Percentiles rank a stretch among this genome's conserved stretches.
phyloP scores from a whole-genome alignment of 257 asterid genomes.

The Fraxinus cuspidata region DNA sequence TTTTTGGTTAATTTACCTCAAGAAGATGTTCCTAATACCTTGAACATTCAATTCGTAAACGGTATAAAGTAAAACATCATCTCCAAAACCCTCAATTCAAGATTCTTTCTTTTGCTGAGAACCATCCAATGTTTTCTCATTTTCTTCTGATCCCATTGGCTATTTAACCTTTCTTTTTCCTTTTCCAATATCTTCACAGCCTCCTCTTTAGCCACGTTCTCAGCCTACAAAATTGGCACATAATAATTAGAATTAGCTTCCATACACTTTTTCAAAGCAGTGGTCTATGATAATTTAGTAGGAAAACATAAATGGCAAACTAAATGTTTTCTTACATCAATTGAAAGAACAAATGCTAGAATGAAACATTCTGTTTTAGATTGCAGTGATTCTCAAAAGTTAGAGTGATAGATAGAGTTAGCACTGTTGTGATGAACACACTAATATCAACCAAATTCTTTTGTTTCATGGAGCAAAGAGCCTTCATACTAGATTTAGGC shows the following conservation, averaged over 20 bases:
- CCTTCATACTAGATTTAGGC: too few species aligned
- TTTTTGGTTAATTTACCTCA: constrained; percentile 29
- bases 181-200: constrained; percentile 50
- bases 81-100: constrained; percentile 18
- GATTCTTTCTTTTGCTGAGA: constrained; percentile 32
- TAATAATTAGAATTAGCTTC: constrained; percentile 71
- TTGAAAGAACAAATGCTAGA: too few species aligned
- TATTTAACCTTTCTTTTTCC: constrained; percentile 22
- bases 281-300: constrained; percentile 17
- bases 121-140: constrained; percentile 23
- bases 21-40: constrained; percentile 24
- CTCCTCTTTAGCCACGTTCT: constrained; percentile 61
- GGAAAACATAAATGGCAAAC: too few species aligned
- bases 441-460: too few species aligned
- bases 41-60: constrained; percentile 18
- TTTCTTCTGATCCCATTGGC: constrained; percentile 13
- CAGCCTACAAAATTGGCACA: constrained; percentile 68
- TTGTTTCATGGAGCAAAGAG: too few species aligned
- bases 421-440: too few species aligned
- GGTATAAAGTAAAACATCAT: constrained; percentile 8
- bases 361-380: too few species aligned
- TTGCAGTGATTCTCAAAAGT: too few species aligned
- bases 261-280: constrained; percentile 73
- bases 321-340: too few species aligned
- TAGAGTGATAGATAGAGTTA: too few species aligned